Evolutionary conservation across 768 basidiomycete genomes (phyloP).

Genomic region (Lactarius evosmus): DNA sequence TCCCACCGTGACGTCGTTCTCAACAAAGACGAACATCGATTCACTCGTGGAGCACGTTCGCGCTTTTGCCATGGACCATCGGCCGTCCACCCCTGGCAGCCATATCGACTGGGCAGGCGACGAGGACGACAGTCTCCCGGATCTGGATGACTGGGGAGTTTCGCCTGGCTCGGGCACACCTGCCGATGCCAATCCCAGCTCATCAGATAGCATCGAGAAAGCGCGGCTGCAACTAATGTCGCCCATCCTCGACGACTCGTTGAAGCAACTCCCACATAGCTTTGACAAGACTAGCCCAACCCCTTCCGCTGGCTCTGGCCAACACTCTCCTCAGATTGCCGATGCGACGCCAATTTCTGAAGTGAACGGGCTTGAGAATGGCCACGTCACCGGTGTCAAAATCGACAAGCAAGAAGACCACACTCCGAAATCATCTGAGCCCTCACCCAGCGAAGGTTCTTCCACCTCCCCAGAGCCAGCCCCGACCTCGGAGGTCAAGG

Average conservation of each 20-base stretch:
- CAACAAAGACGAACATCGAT: slow-evolving; percentile 63
- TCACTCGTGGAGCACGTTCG: slow-evolving; percentile 75
- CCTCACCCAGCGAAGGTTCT: neutral
- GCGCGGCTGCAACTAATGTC: slow-evolving; percentile 36
- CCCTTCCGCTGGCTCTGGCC: slow-evolving; percentile 8
- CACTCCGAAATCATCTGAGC: neutral
- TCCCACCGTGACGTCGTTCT: slow-evolving; percentile 39
- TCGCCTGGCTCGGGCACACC: slow-evolving; percentile 39
- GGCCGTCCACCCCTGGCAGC: slow-evolving; percentile 68
- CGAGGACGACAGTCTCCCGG: slow-evolving; percentile 76
- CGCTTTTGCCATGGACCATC: slow-evolving; percentile 65
- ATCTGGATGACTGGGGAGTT: slow-evolving; percentile 84
- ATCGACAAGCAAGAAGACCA: neutral
- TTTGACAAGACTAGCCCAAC: slow-evolving; percentile 23
- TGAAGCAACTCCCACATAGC: slow-evolving; percentile 27
- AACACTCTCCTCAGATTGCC: slow-evolving; percentile 12
- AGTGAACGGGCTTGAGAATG: neutral
- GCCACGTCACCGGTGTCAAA: neutral
- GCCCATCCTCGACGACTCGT: slow-evolving; percentile 26
- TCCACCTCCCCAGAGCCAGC: slow-evolving; percentile 3
- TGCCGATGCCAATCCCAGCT: slow-evolving; percentile 6
- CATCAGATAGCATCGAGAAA: slow-evolving; percentile 31
- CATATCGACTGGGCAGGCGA: slow-evolving; percentile 91
- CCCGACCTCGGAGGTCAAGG: neutral
- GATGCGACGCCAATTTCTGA: neutral